Base-by-base conservation (phyloP, 176 grass and related monocot species). In the Bothriochloa decipiens region DNA sequence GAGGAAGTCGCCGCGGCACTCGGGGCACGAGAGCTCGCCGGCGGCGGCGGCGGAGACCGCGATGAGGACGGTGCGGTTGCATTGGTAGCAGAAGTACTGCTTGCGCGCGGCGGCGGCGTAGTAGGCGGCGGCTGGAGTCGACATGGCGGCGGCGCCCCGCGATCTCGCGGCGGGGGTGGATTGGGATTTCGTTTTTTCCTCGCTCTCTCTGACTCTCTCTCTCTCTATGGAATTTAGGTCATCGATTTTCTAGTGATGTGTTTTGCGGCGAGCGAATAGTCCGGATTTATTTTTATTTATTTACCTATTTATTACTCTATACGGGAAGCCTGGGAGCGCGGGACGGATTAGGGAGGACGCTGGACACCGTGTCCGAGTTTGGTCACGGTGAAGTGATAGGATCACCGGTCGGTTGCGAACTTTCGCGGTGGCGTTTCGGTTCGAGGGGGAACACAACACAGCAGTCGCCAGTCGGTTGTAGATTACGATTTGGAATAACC, bases 11-110 rank as follows among this genome's bases (percentile, higher is more conserved):
- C 95, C 95, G 33, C 69, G 83, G 91, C 96, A 98, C 6, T 91
- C 85, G 45, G 96, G 93, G 80, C 96, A 98, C 57, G 85, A 79
- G 72, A 98, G 89, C 55, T 91, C 91, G 12, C 81, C 81, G 58
- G 78, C 84, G 35, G 84, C 88, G 14, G 92, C 88, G 22, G 86
- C 85, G 27, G 87, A 41, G 11, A 47, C 72, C 37, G 82, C 47
- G 36, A 98, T 74, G 69, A 90, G 84, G 65, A 97, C 89, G 46
- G 92, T 95, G 87, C 86, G 91, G 77, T 95, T 88, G 87, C 96
- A 98, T 81, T 92, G 86, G 87, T 98, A 87, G 85, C 96, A 98
- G 82, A 93, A 98, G 83, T 80, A 98, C 17, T 90, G 91, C 81
- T 98, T 95, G 87, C 77, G 72, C 45, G 91, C 81, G 29, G 86